Base-by-base conservation (phyloP, 2,329 filamentous ascomycete species). In the Remersonia thermophila region DNA sequence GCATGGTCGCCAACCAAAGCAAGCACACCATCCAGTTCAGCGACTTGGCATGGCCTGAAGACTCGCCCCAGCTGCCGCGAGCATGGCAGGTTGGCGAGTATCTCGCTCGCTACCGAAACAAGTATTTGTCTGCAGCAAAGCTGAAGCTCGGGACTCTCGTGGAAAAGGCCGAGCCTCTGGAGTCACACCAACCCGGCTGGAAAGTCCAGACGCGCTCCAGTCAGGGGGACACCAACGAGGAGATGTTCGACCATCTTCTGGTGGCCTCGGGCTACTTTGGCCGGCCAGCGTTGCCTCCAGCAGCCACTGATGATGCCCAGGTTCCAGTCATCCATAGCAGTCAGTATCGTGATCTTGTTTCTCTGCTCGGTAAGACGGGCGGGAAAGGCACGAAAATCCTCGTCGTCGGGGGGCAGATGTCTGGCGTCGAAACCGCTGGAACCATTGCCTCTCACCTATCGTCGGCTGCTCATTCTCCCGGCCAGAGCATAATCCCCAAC, bases 361-460 rank as follows among this genome's bases (percentile, higher is more conserved):
- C 53, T 7, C 53, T 79, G 3, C 47, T 79, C 1, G 58, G 56
- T 0, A 51, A 56, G 14, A 47, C 56, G 0, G 52, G 59, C 9
- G 33, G 38, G 4, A 48, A 50, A 0, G 63, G 64, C 1, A 70
- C 72, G 13, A 83, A 77, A 49, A 74, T 91, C 12, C 63, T 85
- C 1, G 65, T 93, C 0, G 72, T 86, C 1, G 84, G 84, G 1
- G 83, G 83, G 0, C 82, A 86, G 48, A 86, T 91, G 69, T 89
- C 83, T 2, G 83, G 83, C 1, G 72, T 82, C 4, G 84, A 93
- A 59, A 79, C 80, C 33, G 79, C 83, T 0, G 77, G 74, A 8
- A 76, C 77, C 2, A 71, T 87, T 33, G 82, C 81, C 9, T 66
- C 74, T 4, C 75, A 86, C 43, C 55, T 89, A 1, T 87, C 83